Evolutionary conservation across 805 yeast species (phyloP), one percentile per base, ranked within the genome.

Genomic region (Hemisphaericaspora nanyangensis): DNA sequence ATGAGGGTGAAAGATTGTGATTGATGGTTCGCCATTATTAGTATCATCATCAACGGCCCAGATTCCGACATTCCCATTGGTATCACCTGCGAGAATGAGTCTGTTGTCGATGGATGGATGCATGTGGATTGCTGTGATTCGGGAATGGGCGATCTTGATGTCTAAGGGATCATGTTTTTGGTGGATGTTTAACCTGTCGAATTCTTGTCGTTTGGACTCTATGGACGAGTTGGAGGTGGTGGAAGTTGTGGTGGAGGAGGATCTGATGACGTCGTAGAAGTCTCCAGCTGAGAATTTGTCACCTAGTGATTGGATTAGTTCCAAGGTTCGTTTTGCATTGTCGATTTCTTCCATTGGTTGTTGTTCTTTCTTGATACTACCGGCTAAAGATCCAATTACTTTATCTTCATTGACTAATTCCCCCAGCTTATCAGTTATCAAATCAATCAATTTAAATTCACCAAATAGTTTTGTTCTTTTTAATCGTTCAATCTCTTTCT

Each of bases 1-100:
- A 53, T 93, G 97, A 3, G 88, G 76, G 47, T 79, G 80, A 47
- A 89, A 73, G 16, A 77, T 74, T 0, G 85, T 64, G 2, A 86
- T 76, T 29, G 79, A 76, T 0, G 80, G 79, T 4, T 59, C 70
- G 3, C 48, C 59, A 6, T 53, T 60, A 6, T 60, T 65, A 20
- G 28, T n/a, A 2, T 56, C 60, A 8, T 57, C 59, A 44, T 74
- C 79, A 6, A 85, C 82, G 31, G 90, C 80, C 97, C 97, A 91
- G 12, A 93, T 70, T 0, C 97, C 97, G 31, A 89, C 61, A 45
- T 79, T 75, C 5, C 99, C 99, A n/a, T 65, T 63, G 10, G 87
- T 86, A 60, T 93, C 99, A 33, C 97, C 98, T 1, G 89, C 96
- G 24, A 86, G 56, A 2, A 89, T 70, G 4, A 91, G 52, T 46